Conservation (phyloP, 73 alveolate genomes). For the Uronychia setigera region DNA sequence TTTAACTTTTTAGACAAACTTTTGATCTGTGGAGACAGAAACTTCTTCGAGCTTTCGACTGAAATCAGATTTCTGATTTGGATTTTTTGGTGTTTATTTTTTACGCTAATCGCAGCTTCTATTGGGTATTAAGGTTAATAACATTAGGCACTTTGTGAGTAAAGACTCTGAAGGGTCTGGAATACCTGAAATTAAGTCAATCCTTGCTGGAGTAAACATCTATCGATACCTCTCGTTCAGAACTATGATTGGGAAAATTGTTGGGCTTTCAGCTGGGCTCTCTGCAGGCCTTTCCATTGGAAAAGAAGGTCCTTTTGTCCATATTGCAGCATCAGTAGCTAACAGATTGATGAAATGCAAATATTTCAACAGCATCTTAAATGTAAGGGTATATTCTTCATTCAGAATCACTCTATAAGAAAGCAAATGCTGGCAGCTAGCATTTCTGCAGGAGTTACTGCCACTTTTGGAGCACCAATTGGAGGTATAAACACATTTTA, state of each 20-base stretch:
- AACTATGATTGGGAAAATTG: conserved; percentile 86
- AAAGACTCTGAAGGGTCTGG: conserved; percentile 97
- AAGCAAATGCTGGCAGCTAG: conserved; percentile 83
- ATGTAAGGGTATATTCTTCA: background rate
- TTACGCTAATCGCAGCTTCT: conserved; percentile 76
- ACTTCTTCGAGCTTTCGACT: background rate
- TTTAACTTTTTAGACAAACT: no score
- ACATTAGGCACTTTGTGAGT: conserved; percentile 64
- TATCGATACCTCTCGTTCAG: conserved; percentile 76
- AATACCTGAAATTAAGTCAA: conserved; percentile 94
- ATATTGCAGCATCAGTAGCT: conserved; percentile 85
- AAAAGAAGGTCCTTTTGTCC: conserved; percentile 96
- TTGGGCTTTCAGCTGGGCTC: conserved; percentile 85
- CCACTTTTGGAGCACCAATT: conserved; percentile 91
- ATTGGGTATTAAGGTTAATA: conserved; percentile 59
- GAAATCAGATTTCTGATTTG: conserved; percentile 49
- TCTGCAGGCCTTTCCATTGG: conserved; percentile 94
- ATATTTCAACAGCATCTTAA: background rate
- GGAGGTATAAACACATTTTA: no score
- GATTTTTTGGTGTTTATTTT: conserved; percentile 64
- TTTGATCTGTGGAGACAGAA: background rate
- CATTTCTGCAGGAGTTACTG: conserved; percentile 93
- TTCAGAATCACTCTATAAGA: conserved; percentile 49
- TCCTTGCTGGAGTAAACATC: conserved; percentile 87
- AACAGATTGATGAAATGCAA: conserved; percentile 9